Base-by-base conservation (phyloP, 495 filamentous ascomycete species). In the Platismatia glauca region DNA sequence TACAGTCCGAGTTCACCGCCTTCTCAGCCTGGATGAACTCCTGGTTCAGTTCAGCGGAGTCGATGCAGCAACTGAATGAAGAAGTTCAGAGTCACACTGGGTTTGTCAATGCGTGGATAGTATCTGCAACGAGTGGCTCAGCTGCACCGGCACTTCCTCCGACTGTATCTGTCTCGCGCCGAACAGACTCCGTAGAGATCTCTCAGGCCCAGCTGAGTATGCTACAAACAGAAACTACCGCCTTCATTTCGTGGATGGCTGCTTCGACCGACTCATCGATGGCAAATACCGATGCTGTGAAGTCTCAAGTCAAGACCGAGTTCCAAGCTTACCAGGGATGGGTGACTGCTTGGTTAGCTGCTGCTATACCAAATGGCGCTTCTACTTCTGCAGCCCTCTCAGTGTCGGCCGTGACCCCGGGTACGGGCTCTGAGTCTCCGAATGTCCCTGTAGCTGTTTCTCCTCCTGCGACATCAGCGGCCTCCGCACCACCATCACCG, bases 11-110 rank as follows among this genome's bases (percentile, higher is more conserved):
- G 55, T 63, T 62, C 22, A 63, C 63, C 43, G 57, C 66, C 48
- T 68, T 68, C 31, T 48, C 52, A 29, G 34, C 39, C 20, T 66
- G 66, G 63, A 68, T 68, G 63, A 41, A 60, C 4, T 46, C 59
- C 29, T 68, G 60, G 59, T 57, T 66, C 44, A 55, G n/a, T 22
- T 63, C 60, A 13, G 39, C 48, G 0, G 50, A 13, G 53, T 61
- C 24, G 34, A 63, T 53, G 61, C 59, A 53, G 35, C 63, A 60
- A 53, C 37, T 68, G 39, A 65, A 64, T 35, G 39, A 66, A 44
- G 66, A 68, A 52, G 22, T 68, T 39, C 55, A 63, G 61, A 59
- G 55, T 8, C 64, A 67, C 48, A 57, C 62, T 24, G 66, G 65
- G 0, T 67, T 62, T 58, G 62, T 67, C 20, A 59, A 58, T 22